Base-by-base conservation (phyloP, 441 rosid species). In the Macaranga tanarius region DNA sequence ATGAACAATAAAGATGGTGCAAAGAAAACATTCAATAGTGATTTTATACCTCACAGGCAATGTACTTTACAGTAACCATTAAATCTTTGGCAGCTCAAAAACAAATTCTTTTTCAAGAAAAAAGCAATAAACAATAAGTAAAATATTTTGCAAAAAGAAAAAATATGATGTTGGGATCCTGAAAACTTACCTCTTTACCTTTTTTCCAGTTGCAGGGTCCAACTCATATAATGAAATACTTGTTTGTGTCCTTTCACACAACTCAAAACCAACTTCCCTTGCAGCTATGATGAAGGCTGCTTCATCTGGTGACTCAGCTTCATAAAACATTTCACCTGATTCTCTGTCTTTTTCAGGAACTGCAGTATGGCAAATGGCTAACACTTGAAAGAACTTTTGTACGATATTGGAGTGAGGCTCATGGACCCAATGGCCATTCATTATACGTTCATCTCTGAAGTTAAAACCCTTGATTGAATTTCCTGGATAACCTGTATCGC, bases 281-380 rank as follows among this genome's bases (percentile, higher is more conserved):
- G 99, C 89, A 62, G 99, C 93, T 31, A 88, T 83, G 45, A 92
- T 91, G 67, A 95, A 92, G 60, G 99, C 98, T n/a, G 90, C 91
- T 85, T 95, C 99, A 75, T 95, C 99, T 0, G 99, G 95, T 44
- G 99, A 95, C 79, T 95, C 99, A 7, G 96, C 97, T 85, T 92
- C 98, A 68, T 91, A 95, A 22, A 85, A 79, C 40, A 85, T 82
- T 59, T 87, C 86, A 57, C 86, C 86, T 2, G 87, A 75, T 55
- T 80, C 89, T 74, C 61, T 51, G 16, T 84, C 77, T 19, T 75
- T 81, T 54, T 83, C 94, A 20, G 99, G 97, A 57, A 92, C 88
- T 59, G 90, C 96, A 4, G 99, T 92, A 73, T 95, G 92, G 69
- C 99, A 95, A 65, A 89, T 80, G 42, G 99, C 93, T 52, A 95